phyloP scores from a whole-genome alignment of 1,284 basidiomycete species.

The Cutaneotrichosporon sp. region DNA sequence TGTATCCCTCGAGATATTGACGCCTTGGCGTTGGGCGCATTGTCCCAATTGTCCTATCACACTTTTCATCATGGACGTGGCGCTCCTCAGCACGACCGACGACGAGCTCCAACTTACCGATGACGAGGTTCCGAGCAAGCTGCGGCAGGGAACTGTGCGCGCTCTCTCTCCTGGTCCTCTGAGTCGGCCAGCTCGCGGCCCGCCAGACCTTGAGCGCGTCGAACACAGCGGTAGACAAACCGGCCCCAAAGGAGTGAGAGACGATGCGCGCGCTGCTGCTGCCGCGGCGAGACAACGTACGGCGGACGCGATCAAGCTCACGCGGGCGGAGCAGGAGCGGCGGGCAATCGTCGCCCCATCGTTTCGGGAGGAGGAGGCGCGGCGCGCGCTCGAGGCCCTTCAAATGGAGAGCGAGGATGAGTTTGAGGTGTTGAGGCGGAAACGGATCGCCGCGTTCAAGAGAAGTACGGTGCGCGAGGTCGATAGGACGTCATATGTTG shows the following conservation, averaged over 20 bases:
- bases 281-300: conserved; percentile 14
- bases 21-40: background rate
- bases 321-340: conserved; percentile 26
- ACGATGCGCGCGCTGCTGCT: conserved; percentile 33
- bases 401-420: conserved; percentile 1
- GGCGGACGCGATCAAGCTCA: conserved; percentile 6
- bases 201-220: background rate
- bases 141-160: background rate
- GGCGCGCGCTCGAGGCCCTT: conserved; percentile 8
- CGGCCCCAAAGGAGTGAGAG: conserved; percentile 50
- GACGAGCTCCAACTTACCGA: conserved; percentile 41
- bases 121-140: conserved; percentile 23
- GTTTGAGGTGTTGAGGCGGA: conserved; percentile 12
- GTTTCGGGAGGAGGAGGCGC: conserved; percentile 33
- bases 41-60: background rate
- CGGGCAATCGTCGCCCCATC: conserved; percentile 35
- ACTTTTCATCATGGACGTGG: conserved; percentile 4
- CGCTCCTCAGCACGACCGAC: conserved; percentile 28
- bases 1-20: background rate
- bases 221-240: conserved; percentile 33
- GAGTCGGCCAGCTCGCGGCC: background rate
- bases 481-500: conserved; percentile 39
- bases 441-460: conserved; percentile 21
- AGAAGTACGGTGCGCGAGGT: conserved; percentile 42
- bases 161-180: background rate